Conservation (phyloP, 2,329 filamentous ascomycete species). For the Curvularia verruculosa region DNA sequence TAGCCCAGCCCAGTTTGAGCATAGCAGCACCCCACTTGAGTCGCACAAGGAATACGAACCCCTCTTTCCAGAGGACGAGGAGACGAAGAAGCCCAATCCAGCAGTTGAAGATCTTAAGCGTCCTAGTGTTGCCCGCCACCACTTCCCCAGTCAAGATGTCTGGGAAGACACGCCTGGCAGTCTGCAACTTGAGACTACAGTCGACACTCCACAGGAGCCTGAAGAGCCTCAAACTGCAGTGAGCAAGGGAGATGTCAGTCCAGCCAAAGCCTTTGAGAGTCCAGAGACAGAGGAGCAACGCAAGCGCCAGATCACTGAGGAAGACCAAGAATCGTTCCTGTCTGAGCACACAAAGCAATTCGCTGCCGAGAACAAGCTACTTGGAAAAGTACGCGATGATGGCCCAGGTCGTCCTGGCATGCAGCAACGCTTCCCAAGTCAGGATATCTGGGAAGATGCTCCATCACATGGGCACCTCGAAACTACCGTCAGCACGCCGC, state of each 20-base stretch:
- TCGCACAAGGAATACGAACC: slow-evolving; percentile 95
- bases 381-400: slow-evolving; percentile 58
- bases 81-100: slow-evolving; percentile 59
- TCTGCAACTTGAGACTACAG: slow-evolving; percentile 75
- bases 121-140: slow-evolving; percentile 58
- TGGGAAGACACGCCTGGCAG: slow-evolving; percentile 97
- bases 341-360: slow-evolving; percentile 59
- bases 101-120: slow-evolving; percentile 63
- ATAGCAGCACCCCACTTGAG: slow-evolving; percentile 72
- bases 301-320: slow-evolving; percentile 51
- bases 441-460: slow-evolving; percentile 92
- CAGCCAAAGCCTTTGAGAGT: slow-evolving; percentile 51
- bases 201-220: slow-evolving; percentile 76
- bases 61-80: slow-evolving; percentile 77
- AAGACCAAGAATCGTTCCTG: slow-evolving; percentile 52
- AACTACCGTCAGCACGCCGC: slow-evolving; percentile 68
- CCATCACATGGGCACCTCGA: slow-evolving; percentile 83
- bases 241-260: slow-evolving; percentile 44
- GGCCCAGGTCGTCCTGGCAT: slow-evolving; percentile 57
- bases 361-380: slow-evolving; percentile 61
- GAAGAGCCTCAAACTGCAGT: slow-evolving; percentile 53
- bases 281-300: slow-evolving; percentile 59
- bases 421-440: slow-evolving; percentile 82
- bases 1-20: slow-evolving; percentile 55
- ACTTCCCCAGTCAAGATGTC: slow-evolving; percentile 93